Evolutionary conservation across 495 filamentous ascomycete species (phyloP).

Genomic region (Penicillium flavigenum): DNA sequence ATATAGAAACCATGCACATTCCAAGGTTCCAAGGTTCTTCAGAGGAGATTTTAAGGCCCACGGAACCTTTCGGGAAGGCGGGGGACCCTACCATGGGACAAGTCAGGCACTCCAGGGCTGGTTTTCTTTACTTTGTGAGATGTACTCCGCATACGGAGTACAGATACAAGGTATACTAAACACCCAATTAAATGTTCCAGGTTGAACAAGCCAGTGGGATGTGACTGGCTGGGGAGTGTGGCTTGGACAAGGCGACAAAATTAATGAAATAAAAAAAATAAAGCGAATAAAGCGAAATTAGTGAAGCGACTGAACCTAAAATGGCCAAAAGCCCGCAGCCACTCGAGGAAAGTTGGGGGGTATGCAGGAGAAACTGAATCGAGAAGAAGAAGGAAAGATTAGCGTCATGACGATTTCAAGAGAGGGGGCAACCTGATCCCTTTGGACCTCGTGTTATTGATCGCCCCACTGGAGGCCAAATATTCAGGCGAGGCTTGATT

Average conservation of each 20-base stretch:
- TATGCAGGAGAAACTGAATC: slow-evolving; percentile 7
- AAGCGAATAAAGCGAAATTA: not conserved
- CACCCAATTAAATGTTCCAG: not conserved
- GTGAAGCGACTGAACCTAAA: slow-evolving; percentile 7
- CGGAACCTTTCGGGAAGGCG: slow-evolving; percentile 5
- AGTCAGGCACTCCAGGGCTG: slow-evolving; percentile 1
- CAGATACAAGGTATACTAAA: not conserved
- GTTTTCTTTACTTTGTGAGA: not conserved
- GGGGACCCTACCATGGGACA: not conserved
- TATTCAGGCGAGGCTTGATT: slow-evolving; percentile 10
- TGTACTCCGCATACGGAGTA: not conserved
- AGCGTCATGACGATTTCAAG: slow-evolving; percentile 2
- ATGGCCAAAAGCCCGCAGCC: not conserved
- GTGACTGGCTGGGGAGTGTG: not conserved
- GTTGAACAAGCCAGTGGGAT: not conserved
- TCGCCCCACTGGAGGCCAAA: slow-evolving; percentile 11
- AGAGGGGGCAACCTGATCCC: not conserved
- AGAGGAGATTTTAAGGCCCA: not conserved
- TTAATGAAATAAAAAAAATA: no score
- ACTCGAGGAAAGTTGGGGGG: not conserved
- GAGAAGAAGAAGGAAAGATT: slow-evolving; percentile 9
- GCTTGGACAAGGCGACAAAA: not conserved
- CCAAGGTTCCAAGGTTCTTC: not conserved
- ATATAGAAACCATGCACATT: not conserved
- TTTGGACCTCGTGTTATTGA: slow-evolving; percentile 17